Evolutionary conservation across 1,139 yeast species (phyloP).

Genomic region (Candida sanyaensis): DNA sequence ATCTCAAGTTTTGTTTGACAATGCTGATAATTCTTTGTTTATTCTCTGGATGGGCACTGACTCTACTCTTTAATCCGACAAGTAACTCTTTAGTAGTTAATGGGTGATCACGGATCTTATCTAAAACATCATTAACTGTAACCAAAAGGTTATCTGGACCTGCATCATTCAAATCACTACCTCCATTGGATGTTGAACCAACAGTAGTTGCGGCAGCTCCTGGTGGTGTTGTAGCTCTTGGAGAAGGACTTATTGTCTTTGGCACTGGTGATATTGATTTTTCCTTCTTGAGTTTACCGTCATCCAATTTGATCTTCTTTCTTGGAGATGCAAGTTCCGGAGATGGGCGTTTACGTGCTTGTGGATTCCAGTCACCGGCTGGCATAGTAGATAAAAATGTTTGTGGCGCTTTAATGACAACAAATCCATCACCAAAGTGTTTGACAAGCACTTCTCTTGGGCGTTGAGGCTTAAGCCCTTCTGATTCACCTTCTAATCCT

Average conservation of each 20-base stretch:
- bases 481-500: constrained; percentile 28
- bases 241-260: constrained; percentile 1
- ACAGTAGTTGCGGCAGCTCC: constrained; percentile 3
- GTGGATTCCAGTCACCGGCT: constrained; percentile 82
- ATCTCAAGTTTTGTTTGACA: constrained; percentile 67
- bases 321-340: constrained; percentile 26
- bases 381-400: constrained; percentile 69
- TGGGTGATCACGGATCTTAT: constrained; percentile 61
- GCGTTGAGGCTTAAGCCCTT: constrained; percentile 13
- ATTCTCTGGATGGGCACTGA: constrained; percentile 70
- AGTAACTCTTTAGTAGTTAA: constrained; percentile 69
- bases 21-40: constrained; percentile 65
- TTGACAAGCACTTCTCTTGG: constrained; percentile 46
- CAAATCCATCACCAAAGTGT: constrained; percentile 62
- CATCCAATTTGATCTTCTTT: constrained; percentile 45
- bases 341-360: constrained; percentile 45
- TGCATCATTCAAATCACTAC: constrained; percentile 33
- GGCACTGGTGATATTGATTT: constrained; percentile 14
- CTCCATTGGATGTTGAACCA: constrained; percentile 14
- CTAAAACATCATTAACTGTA: constrained; percentile 72
- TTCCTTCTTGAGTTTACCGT: constrained; percentile 12
- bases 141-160: constrained; percentile 50
- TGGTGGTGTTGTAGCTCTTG: neutral
- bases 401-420: constrained; percentile 65
- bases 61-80: constrained; percentile 59